Percentiles rank a stretch among this genome's conserved stretches.
Conservation (phyloP, 73 alveolate species). For the Stentor coeruleus region DNA sequence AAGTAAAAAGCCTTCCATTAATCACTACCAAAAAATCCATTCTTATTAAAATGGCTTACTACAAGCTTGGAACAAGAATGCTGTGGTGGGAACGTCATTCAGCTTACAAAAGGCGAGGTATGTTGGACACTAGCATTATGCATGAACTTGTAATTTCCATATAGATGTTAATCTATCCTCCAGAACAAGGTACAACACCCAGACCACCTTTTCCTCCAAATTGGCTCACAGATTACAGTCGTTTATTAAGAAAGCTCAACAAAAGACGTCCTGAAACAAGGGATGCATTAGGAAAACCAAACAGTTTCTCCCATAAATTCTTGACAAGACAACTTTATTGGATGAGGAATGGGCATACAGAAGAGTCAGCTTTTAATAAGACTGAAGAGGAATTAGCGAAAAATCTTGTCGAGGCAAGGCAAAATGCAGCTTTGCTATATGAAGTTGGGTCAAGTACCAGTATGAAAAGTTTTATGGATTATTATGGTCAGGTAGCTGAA, state of each 20-base stretch:
- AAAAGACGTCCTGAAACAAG: not conserved
- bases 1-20: no score
- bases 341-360: not conserved
- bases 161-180: not conserved
- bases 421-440: not conserved
- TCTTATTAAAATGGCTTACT: not conserved
- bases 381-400: not conserved
- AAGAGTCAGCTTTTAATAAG: not conserved
- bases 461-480: not conserved
- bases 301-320: not conserved
- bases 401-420: not conserved
- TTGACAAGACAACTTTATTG: not conserved
- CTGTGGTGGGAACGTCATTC: not conserved
- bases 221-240: not conserved
- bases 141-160: not conserved
- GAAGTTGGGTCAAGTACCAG: not conserved
- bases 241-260: not conserved
- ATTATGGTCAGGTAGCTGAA: not conserved
- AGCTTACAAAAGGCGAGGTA: not conserved
- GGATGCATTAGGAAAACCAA: not conserved
- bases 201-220: not conserved
- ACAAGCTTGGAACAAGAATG: not conserved
- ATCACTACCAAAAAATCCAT: no score
- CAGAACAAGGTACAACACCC: not conserved
- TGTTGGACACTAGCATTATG: not conserved